A percentile compares a stretch with the other conserved stretches of the same genome.
Evolutionary conservation across 352 stramenopile species (phyloP).

Genomic region (Globisporangium carolinianum): DNA sequence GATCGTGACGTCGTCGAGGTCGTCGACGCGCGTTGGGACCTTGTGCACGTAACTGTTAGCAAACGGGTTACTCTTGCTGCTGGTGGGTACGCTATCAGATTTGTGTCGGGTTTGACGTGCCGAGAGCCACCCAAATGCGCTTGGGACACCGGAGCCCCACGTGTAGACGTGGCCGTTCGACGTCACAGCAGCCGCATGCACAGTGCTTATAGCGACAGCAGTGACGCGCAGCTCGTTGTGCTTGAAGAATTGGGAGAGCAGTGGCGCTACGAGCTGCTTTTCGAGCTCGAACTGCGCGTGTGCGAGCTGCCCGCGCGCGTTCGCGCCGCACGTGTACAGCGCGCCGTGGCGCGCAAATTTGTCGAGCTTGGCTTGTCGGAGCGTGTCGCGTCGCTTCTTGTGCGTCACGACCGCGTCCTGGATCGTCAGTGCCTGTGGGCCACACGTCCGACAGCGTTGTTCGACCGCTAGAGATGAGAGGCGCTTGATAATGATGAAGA

Average conservation of each 20-base stretch:
- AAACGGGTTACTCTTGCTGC: neutral
- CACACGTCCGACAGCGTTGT: no score
- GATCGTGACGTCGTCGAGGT: slow-evolving; percentile 52
- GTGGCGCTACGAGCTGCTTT: slow-evolving; percentile 26
- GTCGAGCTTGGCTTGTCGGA: slow-evolving; percentile 67
- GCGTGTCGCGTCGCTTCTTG: slow-evolving; percentile 55
- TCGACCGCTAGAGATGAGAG: no score
- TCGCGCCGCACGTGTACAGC: slow-evolving; percentile 65
- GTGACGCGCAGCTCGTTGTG: slow-evolving; percentile 62
- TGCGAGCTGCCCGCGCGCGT: slow-evolving; percentile 42
- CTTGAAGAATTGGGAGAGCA: slow-evolving; percentile 58
- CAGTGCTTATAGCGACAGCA: slow-evolving; percentile 31
- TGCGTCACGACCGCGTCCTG: slow-evolving; percentile 56
- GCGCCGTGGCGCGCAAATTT: slow-evolving; percentile 62
- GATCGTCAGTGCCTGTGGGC: slow-evolving; percentile 34
- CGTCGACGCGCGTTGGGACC: slow-evolving; percentile 51
- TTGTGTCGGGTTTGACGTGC: neutral
- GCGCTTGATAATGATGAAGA: no score
- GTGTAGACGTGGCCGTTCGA: slow-evolving; percentile 65
- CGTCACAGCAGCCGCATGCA: slow-evolving; percentile 54
- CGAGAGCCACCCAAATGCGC: slow-evolving; percentile 53
- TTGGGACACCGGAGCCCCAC: slow-evolving; percentile 54
- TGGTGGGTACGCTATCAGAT: neutral
- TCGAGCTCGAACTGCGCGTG: slow-evolving; percentile 38
- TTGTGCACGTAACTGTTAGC: slow-evolving; percentile 16